Evolutionary conservation across 2,329 filamentous ascomycete genomes (phyloP), one percentile per base, ranked within the genome.

Genomic region (Botrytis tulipae): DNA sequence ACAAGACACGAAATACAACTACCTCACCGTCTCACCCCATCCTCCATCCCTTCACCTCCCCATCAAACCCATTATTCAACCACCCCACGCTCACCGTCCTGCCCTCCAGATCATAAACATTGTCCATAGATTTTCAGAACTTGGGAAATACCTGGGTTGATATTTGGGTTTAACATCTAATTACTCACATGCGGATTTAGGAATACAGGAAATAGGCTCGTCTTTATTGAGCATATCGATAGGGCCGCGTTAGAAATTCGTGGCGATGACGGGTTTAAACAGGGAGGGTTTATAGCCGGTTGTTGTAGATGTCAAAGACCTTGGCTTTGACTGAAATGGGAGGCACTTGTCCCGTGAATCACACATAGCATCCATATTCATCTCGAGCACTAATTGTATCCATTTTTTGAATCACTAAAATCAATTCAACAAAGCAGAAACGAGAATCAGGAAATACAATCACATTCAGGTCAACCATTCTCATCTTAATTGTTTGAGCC

Each of bases 171-270:
- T n/a, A n/a, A n/a, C n/a, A n/a, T n/a, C n/a, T n/a, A n/a, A n/a
- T n/a, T 16, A 0, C 51, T 29, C 0, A 29, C 51, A 1, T 16
- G 3, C n/a, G 14, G 51, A 54, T 29, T 16, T 29, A n/a, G 14
- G 51, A 7, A 7, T 8, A 6, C 7, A 8, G 14, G 51, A 54
- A 1, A 8, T 4, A 6, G 1, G 5, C 7, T 29, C n/a, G 0
- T 54, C n/a, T 18, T 54, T 54, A 7, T n/a, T 16, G 5, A 54
- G 12, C 12, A 54, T 54, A 54, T 54, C 12, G 48, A 54, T 2
- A 44, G 25, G 25, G 5, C 25, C 12, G 48, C 25, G 25, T 25
- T 25, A 54, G 25, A 16, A 20, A 18, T 4, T 60, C 3, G 9
- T 22, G 8, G 18, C 7, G 9, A 14, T 16, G 20, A 35, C 18